phyloP scores from a whole-genome alignment of 1,139 yeast genomes.

The Geotrichum restrictum region DNA sequence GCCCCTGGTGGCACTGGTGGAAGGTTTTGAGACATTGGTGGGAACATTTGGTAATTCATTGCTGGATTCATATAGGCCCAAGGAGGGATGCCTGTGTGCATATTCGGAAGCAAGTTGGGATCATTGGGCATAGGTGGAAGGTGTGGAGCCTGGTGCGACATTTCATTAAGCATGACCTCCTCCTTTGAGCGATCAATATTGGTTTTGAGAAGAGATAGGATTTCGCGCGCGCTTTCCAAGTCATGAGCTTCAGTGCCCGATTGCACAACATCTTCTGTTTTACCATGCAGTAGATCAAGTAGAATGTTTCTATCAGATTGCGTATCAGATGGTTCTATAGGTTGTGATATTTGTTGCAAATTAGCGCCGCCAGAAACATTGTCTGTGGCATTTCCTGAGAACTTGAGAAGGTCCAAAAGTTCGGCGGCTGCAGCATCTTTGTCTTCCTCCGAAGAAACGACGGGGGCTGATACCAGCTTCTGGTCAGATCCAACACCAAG shows the following conservation, averaged over 20 bases:
- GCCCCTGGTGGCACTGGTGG: constrained; percentile 5
- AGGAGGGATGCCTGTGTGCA: constrained; percentile 1
- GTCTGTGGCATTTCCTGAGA: constrained; percentile 5
- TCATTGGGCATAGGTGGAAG: background rate
- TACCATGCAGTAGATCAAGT: constrained; percentile 32
- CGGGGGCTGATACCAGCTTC: constrained; percentile 19
- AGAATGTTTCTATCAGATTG: constrained; percentile 31
- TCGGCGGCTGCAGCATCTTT: constrained; percentile 27
- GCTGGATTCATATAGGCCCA: constrained; percentile 2
- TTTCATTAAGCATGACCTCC: constrained; percentile 9
- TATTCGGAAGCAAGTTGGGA: background rate
- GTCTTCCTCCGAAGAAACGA: constrained; percentile 15
- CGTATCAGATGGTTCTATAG: background rate
- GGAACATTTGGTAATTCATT: constrained; percentile 10
- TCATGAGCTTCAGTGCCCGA: constrained; percentile 21
- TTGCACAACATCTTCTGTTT: constrained; percentile 12
- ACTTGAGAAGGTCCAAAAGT: constrained; percentile 29
- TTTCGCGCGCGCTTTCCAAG: constrained; percentile 35
- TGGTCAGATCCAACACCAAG: constrained; percentile 31
- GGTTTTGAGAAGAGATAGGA: constrained; percentile 33
- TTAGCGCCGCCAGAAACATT: background rate
- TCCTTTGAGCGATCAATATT: constrained; percentile 27
- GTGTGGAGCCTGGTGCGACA: background rate
- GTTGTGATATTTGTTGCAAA: constrained; percentile 4
- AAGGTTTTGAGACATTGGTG: constrained; percentile 5